Evolutionary conservation across 495 filamentous ascomycete species (phyloP), one percentile per base, ranked within the genome.

Genomic region (Penicillium robsamsonii): DNA sequence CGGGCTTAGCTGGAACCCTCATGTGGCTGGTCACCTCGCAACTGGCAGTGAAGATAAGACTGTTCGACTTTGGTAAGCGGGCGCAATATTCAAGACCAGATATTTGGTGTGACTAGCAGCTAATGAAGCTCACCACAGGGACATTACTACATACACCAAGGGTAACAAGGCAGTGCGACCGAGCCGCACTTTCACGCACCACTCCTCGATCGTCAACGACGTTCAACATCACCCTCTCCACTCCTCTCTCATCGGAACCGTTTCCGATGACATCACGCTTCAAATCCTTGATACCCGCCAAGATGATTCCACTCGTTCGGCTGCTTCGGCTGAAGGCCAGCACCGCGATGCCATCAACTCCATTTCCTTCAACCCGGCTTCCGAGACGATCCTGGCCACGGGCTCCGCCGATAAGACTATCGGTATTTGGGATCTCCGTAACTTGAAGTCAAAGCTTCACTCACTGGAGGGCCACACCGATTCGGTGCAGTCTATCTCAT

Each of bases 351-450:
- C 92, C 20, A 92, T 99, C 65, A 99, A 99, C 70, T 88, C 89
- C 11, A 78, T 97, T 33, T 85, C 95, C 6, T 99, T 96, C 74
- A 96, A 96, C 69, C 92, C 91, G 0, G 87, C 85, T 2, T 85
- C 85, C 4, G 92, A 99, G 62, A 89, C 85, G 30, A 77, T 96
- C 46, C 73, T 97, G 43, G 94, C 93, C 4, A 97, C 94, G 1
- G 94, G 89, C 4, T 97, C 93, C 38, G 91, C 88, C 1, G 94
- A 99, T 64, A 96, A 96, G 70, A 90, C 90, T 0, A 92, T 99
- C 61, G 93, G 88, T 13, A 78, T 97, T 31, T 99, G 94, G 92
- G 94, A 99, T 73, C 73, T 99, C 48, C 86, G 94, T 44, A 93
- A 94, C 63, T 79, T 95, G 44, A 89, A 89, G 61, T 79, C 86